Evolutionary conservation across 2,329 filamentous ascomycete genomes (phyloP), one percentile per base, ranked within the genome.

Genomic region (Aspergillus japonicus): DNA sequence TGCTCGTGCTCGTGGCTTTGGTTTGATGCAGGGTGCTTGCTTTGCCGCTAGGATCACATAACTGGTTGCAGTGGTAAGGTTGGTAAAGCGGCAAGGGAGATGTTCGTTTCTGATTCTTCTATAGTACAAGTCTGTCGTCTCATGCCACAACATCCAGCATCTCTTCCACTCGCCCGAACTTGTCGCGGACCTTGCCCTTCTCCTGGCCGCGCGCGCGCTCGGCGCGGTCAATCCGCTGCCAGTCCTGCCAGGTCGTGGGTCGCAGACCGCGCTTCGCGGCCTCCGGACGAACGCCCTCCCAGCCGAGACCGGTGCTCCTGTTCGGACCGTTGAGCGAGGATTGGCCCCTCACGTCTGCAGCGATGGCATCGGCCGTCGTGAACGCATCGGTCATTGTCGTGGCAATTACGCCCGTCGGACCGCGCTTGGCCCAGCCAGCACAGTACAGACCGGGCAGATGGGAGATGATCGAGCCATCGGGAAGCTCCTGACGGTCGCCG

Each of bases 361-460:
- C 85, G 63, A 99, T 90, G 2, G 89, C 87, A 71, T 97, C 93
- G 1, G 88, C 95, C 0, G 92, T 96, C 8, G 85, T 84, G 69
- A 98, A 99, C 0, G 95, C 94, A 73, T 99, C 95, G 61, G 89
- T 86, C 92, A 99, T 96, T 0, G 95, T 99, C 31, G 89, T 92
- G 1, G 94, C 94, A 73, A 99, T 99, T 3, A 98, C 93, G 2
- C 95, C 95, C 0, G 92, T 97, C 0, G 95, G 94, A 0, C 95
- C 95, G 39, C 89, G 86, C 79, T 98, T 98, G 10, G 97, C 92
- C 95, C 95, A 99, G 0, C 95, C 95, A 16, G 94, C 90, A 65
- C 92, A 96, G 77, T 99, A 99, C 29, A 96, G 76, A 0, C 94
- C 92, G 0, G 88, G 86, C 0, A 90, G 69, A 73, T 85, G 71